These are phyloP conservation scores for Globisporangium abappressorium DNA, from an alignment of 352 stramenopile species.

Conservation along the genomic window DNA sequence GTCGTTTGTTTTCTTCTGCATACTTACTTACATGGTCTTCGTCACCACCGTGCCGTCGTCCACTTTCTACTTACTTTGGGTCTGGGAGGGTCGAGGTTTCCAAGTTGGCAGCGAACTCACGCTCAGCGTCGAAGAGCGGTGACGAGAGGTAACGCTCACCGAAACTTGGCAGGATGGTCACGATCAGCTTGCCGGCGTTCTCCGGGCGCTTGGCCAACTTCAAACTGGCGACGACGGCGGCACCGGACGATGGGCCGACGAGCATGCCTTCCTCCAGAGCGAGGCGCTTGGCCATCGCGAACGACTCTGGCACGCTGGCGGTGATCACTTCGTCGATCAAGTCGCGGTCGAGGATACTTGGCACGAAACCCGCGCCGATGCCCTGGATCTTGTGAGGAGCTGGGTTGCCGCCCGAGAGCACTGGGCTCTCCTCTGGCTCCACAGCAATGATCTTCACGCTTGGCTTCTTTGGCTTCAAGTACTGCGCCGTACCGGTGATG, in stretches of 20 bases:
- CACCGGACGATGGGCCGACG: slow-evolving; percentile 83
- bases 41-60: background rate
- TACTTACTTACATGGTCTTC: slow-evolving; percentile 10
- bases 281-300: slow-evolving; percentile 85
- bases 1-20: background rate
- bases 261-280: slow-evolving; percentile 85
- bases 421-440: slow-evolving; percentile 79
- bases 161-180: slow-evolving; percentile 89
- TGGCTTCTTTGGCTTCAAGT: slow-evolving; percentile 87
- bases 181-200: slow-evolving; percentile 85
- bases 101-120: slow-evolving; percentile 66
- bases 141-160: slow-evolving; percentile 87
- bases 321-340: slow-evolving; percentile 91
- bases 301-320: slow-evolving; percentile 72
- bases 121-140: slow-evolving; percentile 75
- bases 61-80: slow-evolving; percentile 10
- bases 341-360: slow-evolving; percentile 72
- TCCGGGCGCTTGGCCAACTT: slow-evolving; percentile 79
- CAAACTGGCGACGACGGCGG: slow-evolving; percentile 81
- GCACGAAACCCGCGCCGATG: slow-evolving; percentile 81
- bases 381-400: slow-evolving; percentile 86
- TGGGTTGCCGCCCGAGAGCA: slow-evolving; percentile 79
- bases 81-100: slow-evolving; percentile 43
- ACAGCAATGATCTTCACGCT: slow-evolving; percentile 81
- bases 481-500: slow-evolving; percentile 79